Percentiles rank a stretch among this genome's conserved stretches.
Conservation (phyloP, 2,329 filamentous ascomycete species). For the Xylariomycetidae sp. region DNA sequence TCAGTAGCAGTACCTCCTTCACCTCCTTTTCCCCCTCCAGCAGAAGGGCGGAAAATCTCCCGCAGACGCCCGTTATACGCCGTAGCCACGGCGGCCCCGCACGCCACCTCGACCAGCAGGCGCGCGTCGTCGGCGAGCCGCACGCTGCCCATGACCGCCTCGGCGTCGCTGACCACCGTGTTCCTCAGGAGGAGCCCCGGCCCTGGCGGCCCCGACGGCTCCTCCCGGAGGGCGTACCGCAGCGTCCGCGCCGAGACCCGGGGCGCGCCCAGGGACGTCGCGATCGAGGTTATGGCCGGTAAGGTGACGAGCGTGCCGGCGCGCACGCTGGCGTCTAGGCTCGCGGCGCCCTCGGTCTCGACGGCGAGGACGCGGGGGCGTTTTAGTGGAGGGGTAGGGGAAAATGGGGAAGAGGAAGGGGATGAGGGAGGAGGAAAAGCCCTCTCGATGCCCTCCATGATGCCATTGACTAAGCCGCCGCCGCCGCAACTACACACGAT, state of each 20-base stretch:
- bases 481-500: slow-evolving; percentile 78
- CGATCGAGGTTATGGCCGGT: slow-evolving; percentile 68
- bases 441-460: slow-evolving; percentile 63
- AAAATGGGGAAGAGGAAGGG: slow-evolving; percentile 21
- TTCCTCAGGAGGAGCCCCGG: slow-evolving; percentile 48
- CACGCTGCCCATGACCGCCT: slow-evolving; percentile 74
- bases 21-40: slow-evolving; percentile 49
- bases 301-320: slow-evolving; percentile 57
- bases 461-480: slow-evolving; percentile 72
- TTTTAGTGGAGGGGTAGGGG: too few relatives aligned
- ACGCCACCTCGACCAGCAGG: slow-evolving; percentile 77
- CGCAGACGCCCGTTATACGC: slow-evolving; percentile 62
- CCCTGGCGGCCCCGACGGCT: too few relatives aligned
- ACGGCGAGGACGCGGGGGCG: slow-evolving; percentile 60
- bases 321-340: slow-evolving; percentile 57
- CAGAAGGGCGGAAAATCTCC: too few relatives aligned
- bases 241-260: slow-evolving; percentile 66
- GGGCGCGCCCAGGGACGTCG: slow-evolving; percentile 68
- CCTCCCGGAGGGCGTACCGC: slow-evolving; percentile 39
- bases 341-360: slow-evolving; percentile 72
- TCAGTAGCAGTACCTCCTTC: slow-evolving; percentile 60
- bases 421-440: slow-evolving; percentile 20
- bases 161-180: slow-evolving; percentile 65
- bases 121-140: slow-evolving; percentile 77
- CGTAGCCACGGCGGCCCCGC: slow-evolving; percentile 72